Conservation (phyloP, 495 filamentous ascomycete genomes). For the Aspergillus campestris region DNA sequence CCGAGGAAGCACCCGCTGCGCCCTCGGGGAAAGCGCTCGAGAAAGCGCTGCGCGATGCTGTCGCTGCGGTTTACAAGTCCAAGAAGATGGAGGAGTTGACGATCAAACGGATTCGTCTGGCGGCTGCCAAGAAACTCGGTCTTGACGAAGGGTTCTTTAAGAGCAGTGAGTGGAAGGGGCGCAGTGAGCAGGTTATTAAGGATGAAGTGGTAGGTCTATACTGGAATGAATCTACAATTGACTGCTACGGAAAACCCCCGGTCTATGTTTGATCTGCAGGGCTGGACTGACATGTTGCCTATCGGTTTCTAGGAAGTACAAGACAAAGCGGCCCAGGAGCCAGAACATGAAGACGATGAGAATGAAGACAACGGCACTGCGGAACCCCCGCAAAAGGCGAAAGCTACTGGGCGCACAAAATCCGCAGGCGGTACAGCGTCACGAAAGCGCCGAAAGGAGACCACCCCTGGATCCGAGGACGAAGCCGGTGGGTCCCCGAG, state of each 20-base stretch:
- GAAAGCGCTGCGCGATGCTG: slow-evolving; percentile 49
- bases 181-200: slow-evolving; percentile 67
- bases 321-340: slow-evolving; percentile 15
- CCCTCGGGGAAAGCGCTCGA: slow-evolving; percentile 38
- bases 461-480: slow-evolving; percentile 20
- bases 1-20: neutral
- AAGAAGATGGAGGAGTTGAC: slow-evolving; percentile 60
- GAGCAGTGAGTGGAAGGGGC: slow-evolving; percentile 60
- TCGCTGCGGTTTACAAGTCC: slow-evolving; percentile 47
- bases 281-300: too few species aligned
- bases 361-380: slow-evolving; percentile 8
- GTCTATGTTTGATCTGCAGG: too few species aligned
- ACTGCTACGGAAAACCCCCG: too few species aligned
- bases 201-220: slow-evolving; percentile 54
- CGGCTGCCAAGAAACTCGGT: slow-evolving; percentile 54
- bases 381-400: slow-evolving; percentile 14
- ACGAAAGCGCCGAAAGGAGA: slow-evolving; percentile 32
- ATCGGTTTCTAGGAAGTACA: slow-evolving; percentile 17
- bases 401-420: slow-evolving; percentile 24
- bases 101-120: slow-evolving; percentile 62
- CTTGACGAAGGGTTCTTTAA: slow-evolving; percentile 67
- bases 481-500: slow-evolving; percentile 13
- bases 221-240: too few species aligned
- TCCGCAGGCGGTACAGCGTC: slow-evolving; percentile 12
- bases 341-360: slow-evolving; percentile 3